A percentile compares a stretch with the other conserved stretches of the same genome.
phyloP scores from a whole-genome alignment of 2,329 filamentous ascomycete genomes.

The Nemania abortiva region DNA sequence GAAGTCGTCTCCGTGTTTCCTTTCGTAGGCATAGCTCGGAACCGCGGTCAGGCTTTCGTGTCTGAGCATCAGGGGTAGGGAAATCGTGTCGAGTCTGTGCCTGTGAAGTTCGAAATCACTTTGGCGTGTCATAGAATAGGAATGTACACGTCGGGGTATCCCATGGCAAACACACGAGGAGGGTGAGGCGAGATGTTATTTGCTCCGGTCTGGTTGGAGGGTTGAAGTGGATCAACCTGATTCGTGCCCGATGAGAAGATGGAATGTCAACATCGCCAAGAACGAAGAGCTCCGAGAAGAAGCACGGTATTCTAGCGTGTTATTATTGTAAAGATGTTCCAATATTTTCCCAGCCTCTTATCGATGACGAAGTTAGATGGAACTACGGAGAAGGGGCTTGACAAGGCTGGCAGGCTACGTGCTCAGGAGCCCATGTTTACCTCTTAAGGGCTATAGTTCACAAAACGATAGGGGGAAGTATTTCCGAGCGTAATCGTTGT shows the following conservation, averaged over 20 bases:
- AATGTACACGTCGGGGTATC: neutral
- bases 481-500: conserved; percentile 11
- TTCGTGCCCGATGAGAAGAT: neutral
- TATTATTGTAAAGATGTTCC: neutral
- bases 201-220: neutral
- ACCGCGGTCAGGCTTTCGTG: neutral
- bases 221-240: neutral
- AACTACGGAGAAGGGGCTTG: neutral
- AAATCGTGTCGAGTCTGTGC: neutral
- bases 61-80: neutral
- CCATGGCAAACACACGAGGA: neutral
- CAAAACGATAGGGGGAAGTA: neutral
- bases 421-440: conserved; percentile 9
- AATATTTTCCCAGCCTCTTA: neutral
- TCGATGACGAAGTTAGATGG: neutral
- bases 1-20: neutral
- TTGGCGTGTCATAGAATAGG: neutral
- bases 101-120: neutral
- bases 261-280: neutral
- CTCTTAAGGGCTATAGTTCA: neutral
- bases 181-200: neutral
- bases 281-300: neutral
- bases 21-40: neutral
- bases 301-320: neutral
- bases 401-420: neutral